phyloP scores from a whole-genome alignment of 345 rosid species.

The Geranium rotundifolium region DNA sequence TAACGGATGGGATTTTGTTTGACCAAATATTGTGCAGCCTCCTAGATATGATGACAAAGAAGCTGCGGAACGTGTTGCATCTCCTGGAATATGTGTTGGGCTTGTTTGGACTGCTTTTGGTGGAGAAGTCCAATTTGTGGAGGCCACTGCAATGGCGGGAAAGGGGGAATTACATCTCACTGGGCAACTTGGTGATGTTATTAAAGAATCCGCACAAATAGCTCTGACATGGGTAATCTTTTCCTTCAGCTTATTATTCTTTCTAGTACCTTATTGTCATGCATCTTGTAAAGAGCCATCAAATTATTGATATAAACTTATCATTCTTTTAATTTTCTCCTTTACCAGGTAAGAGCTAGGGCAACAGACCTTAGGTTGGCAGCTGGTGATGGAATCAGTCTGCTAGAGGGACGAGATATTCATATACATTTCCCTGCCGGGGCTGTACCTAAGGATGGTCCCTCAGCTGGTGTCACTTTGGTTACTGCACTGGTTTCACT shows the following conservation, averaged over 20 bases:
- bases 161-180: constrained; percentile 94
- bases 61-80: constrained; percentile 91
- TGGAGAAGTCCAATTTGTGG: constrained; percentile 97
- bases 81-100: constrained; percentile 90
- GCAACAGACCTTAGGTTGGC: constrained; percentile 74
- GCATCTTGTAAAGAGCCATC: neutral
- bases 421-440: constrained; percentile 99
- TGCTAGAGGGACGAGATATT: constrained; percentile 79
- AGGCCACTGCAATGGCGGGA: constrained; percentile 83
- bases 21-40: constrained; percentile 50
- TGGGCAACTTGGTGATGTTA: constrained; percentile 98
- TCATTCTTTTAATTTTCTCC: neutral
- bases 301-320: neutral
- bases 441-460: constrained; percentile 98
- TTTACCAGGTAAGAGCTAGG: constrained; percentile 73
- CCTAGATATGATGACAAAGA: constrained; percentile 85
- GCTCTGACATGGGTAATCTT: constrained; percentile 92
- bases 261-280: neutral
- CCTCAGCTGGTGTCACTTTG: constrained; percentile 95
- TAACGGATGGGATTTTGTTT: neutral
- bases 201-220: constrained; percentile 95
- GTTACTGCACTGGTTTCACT: constrained; percentile 92
- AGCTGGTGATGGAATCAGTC: constrained; percentile 43
- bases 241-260: constrained; percentile 2
- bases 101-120: constrained; percentile 98